phyloP scores from a whole-genome alignment of 371 early-diverging fungal species.

The Mucor saturninus region DNA sequence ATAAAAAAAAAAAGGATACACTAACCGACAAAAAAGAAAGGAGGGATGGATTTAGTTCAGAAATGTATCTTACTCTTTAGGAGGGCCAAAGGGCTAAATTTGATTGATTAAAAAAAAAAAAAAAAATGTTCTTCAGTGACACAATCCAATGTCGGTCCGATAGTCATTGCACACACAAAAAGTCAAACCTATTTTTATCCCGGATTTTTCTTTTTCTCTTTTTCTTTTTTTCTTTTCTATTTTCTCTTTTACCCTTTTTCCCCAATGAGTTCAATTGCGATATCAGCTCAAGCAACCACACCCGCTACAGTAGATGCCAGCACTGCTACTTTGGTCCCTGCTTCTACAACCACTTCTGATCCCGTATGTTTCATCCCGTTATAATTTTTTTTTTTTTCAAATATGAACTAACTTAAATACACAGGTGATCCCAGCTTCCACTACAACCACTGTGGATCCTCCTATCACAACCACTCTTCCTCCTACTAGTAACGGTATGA shows the following conservation, averaged over 20 bases:
- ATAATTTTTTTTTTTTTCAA: neutral
- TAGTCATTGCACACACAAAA: conserved; percentile 2
- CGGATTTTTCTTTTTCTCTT: neutral
- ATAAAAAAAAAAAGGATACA: no score
- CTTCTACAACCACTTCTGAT: neutral
- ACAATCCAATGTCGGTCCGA: conserved; percentile 6
- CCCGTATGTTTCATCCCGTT: neutral
- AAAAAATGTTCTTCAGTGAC: neutral
- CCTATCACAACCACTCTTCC: conserved; percentile 7
- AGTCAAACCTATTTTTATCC: neutral
- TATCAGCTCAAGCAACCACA: no score
- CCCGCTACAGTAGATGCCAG: no score
- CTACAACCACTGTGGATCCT: neutral
- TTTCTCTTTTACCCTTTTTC: neutral
- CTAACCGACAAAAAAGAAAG: neutral
- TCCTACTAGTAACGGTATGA: conserved; percentile 16
- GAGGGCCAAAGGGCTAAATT: no score
- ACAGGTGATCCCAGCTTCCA: neutral
- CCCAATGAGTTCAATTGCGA: no score
- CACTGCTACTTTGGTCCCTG: no score
- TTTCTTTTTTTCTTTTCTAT: conserved; percentile 1
- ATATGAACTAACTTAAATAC: no score
- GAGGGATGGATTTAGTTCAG: no score
- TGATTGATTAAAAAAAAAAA: conserved; percentile 2
- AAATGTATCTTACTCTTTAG: no score